Conservation (phyloP, 768 basidiomycete species). For the Auricularia auricula-judae region DNA sequence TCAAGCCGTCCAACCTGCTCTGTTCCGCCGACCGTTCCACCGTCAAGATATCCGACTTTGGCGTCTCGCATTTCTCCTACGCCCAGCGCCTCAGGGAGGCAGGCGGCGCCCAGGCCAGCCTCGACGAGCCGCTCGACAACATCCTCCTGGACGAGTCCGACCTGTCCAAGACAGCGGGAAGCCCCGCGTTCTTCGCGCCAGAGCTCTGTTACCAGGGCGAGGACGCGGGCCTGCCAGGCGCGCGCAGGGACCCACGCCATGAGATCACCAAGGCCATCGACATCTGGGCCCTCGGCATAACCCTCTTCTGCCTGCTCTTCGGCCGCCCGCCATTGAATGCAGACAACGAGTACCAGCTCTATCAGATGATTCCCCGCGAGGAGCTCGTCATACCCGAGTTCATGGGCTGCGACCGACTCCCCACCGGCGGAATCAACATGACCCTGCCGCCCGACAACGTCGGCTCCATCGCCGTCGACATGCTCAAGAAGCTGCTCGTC, state of each 20-base stretch:
- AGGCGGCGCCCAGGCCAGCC: slow-evolving; percentile 27
- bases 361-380: slow-evolving; percentile 64
- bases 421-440: slow-evolving; percentile 52
- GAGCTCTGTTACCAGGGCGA: slow-evolving; percentile 71
- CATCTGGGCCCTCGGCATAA: slow-evolving; percentile 95
- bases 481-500: slow-evolving; percentile 68
- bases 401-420: slow-evolving; percentile 64
- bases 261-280: slow-evolving; percentile 89
- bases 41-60: slow-evolving; percentile 98
- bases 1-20: slow-evolving; percentile 95
- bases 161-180: slow-evolving; percentile 84
- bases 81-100: slow-evolving; percentile 69
- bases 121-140: slow-evolving; percentile 43
- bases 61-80: slow-evolving; percentile 92
- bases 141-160: slow-evolving; percentile 76
- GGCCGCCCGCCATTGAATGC: slow-evolving; percentile 49
- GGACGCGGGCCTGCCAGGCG: slow-evolving; percentile 17
- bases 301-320: slow-evolving; percentile 88
- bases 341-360: slow-evolving; percentile 61
- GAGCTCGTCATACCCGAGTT: slow-evolving; percentile 56
- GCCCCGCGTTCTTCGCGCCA: slow-evolving; percentile 92
- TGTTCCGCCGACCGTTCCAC: slow-evolving; percentile 76
- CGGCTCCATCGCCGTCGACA: slow-evolving; percentile 51
- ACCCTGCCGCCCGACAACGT: slow-evolving; percentile 22
- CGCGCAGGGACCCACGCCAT: slow-evolving; percentile 19